Percentiles rank a stretch among this genome's conserved stretches.
phyloP scores from a whole-genome alignment of 345 rosid genomes.

The thale cress (Arabidopsis thaliana) region TAIR10.1 NC_003075.7:15523501-15524000 shows the following conservation, averaged over 20 bases:
- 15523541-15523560: conserved; percentile 90
- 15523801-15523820: conserved; percentile 93
- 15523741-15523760: conserved; percentile 92
- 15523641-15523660: not conserved
- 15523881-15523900: not conserved
- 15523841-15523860: not conserved
- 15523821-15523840: conserved; percentile 55
- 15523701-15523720: conserved; percentile 57
- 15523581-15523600: conserved; percentile 96
- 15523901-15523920: conserved; percentile 51
- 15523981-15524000: conserved; percentile 76
- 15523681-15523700: not conserved
- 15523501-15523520: conserved; percentile 97
- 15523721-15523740: conserved; percentile 99
- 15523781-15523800: conserved; percentile 93
- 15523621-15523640: not conserved
- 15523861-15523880: conserved; percentile 21
- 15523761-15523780: conserved; percentile 99
- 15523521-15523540: conserved; percentile 94
- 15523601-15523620: conserved; percentile 59
- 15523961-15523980: conserved; percentile 91
- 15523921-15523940: conserved; percentile 88
- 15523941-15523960: conserved; percentile 98
- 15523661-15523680: not conserved
- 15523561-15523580: conserved; percentile 95